Conservation (phyloP, 2,329 filamentous ascomycete genomes). For the Calonectria pteridis region DNA sequence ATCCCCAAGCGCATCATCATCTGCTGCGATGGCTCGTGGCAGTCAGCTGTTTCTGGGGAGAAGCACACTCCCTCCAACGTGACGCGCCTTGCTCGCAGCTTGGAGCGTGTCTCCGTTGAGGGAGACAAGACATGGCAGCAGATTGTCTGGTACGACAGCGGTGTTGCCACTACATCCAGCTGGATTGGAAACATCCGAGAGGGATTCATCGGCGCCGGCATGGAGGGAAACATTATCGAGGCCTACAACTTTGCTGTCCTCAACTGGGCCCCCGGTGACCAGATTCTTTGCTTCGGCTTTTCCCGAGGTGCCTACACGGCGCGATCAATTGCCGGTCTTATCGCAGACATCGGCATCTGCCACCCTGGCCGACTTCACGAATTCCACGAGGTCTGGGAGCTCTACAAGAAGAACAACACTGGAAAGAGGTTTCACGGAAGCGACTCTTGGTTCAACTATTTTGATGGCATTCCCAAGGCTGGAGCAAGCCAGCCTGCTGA, state of each 20-base stretch:
- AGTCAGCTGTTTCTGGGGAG: conserved; percentile 41
- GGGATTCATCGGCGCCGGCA: conserved; percentile 44
- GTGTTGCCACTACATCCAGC: conserved; percentile 44
- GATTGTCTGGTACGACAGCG: conserved; percentile 53
- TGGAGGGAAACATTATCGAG: conserved; percentile 49
- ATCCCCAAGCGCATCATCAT: conserved; percentile 46
- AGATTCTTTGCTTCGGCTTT: conserved; percentile 52
- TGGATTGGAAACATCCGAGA: conserved; percentile 18
- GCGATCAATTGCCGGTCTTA: conserved; percentile 48
- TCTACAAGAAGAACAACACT: conserved; percentile 40
- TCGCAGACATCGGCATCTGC: conserved; percentile 46
- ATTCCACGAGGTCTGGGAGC: conserved; percentile 41
- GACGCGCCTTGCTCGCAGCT: conserved; percentile 47
- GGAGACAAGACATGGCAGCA: conserved; percentile 49
- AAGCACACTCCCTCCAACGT: conserved; percentile 49
- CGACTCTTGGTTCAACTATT: conserved; percentile 38
- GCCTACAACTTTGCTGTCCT: conserved; percentile 52
- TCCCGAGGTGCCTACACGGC: conserved; percentile 53
- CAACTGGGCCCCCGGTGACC: conserved; percentile 48
- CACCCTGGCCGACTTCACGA: conserved; percentile 42
- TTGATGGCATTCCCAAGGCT: conserved; percentile 35
- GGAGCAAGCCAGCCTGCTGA: conserved; percentile 26
- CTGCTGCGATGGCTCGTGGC: conserved; percentile 55
- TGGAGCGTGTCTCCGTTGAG: conserved; percentile 41
- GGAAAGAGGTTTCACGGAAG: conserved; percentile 33